Evolutionary conservation across 73 alveolate species (phyloP).

Genomic region (Tetrahymena elliotti): DNA sequence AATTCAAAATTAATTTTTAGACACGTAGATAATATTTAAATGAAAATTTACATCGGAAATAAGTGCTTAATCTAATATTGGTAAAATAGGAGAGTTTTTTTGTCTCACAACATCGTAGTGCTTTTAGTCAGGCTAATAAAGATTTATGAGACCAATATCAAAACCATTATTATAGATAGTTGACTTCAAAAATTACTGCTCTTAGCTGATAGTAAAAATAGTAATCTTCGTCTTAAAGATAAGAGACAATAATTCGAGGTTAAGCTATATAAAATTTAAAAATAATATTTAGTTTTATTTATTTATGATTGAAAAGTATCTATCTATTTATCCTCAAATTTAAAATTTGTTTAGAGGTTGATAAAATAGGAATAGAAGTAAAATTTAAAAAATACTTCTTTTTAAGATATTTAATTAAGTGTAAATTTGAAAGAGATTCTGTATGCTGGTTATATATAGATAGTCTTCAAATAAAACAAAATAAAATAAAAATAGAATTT

Average conservation of each 20-base stretch:
- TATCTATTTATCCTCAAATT: too few species aligned
- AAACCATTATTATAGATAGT: background rate
- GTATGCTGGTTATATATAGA: background rate
- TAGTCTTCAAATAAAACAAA: too few species aligned
- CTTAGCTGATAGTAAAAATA: background rate
- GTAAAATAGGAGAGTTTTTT: background rate
- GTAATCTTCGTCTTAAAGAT: background rate
- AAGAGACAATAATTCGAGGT: background rate
- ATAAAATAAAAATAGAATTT: background rate
- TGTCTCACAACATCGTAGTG: background rate
- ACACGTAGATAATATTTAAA: background rate
- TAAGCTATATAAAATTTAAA: background rate
- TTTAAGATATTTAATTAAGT: background rate
- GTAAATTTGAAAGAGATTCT: background rate
- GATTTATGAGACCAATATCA: background rate
- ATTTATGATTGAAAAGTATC: too few species aligned
- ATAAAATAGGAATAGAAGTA: too few species aligned
- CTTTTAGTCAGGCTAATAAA: background rate
- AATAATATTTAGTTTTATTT: background rate
- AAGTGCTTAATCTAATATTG: background rate
- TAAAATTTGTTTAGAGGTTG: too few species aligned
- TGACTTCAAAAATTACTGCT: background rate
- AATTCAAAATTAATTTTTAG: background rate
- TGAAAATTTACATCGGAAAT: background rate
- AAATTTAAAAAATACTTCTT: too few species aligned